phyloP scores from a whole-genome alignment of 2,329 filamentous ascomycete species.

The Emmonsiellopsis sp. region DNA sequence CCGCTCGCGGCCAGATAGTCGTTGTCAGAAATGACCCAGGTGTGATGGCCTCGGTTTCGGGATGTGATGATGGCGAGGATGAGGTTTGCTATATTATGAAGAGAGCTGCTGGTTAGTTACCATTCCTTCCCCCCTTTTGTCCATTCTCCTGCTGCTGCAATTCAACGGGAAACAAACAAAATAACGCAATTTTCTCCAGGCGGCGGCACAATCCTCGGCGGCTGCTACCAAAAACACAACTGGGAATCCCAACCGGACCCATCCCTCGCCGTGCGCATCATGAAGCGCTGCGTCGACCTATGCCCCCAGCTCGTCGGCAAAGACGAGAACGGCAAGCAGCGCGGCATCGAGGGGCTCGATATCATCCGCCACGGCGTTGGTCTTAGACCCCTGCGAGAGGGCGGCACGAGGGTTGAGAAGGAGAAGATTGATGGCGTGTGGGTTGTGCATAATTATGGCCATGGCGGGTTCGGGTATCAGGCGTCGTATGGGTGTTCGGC shows the following conservation, averaged over 20 bases:
- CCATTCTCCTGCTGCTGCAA: neutral
- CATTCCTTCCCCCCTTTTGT: neutral
- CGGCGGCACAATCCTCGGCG: conserved; percentile 82
- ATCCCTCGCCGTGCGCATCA: conserved; percentile 71
- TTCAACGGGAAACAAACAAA: neutral
- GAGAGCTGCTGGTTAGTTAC: conserved; percentile 45
- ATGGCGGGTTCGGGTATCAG: conserved; percentile 54
- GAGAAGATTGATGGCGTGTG: conserved; percentile 56
- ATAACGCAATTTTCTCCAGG: conserved; percentile 25
- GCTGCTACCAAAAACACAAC: conserved; percentile 68
- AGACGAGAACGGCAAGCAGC: conserved; percentile 22
- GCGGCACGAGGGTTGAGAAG: conserved; percentile 66
- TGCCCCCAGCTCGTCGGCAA: conserved; percentile 43
- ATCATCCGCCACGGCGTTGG: conserved; percentile 77
- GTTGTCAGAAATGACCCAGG: conserved; percentile 70
- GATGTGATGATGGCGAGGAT: conserved; percentile 62
- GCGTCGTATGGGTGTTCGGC: conserved; percentile 61
- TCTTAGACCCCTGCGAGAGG: conserved; percentile 63
- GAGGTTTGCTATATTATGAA: conserved; percentile 78
- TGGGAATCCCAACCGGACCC: conserved; percentile 75
- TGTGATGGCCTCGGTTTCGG: conserved; percentile 60
- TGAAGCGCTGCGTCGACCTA: conserved; percentile 52
- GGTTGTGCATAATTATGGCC: conserved; percentile 38
- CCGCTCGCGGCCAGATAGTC: conserved; percentile 74
- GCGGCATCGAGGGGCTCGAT: conserved; percentile 61